Evolutionary conservation across 371 early-diverging fungal species (phyloP).

Genomic region (Gilbertella persicaria): DNA sequence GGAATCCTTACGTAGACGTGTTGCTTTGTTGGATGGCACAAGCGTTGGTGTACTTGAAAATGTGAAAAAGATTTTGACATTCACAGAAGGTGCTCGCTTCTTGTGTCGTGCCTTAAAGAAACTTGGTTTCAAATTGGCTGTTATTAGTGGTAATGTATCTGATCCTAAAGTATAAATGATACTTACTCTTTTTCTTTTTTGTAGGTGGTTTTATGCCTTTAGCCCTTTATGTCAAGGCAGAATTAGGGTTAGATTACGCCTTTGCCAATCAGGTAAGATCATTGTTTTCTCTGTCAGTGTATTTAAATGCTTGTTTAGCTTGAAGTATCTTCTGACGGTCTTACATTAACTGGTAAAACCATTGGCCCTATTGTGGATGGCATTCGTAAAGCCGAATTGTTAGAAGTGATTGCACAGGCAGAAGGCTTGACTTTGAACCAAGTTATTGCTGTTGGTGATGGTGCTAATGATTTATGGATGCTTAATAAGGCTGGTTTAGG

Average conservation of each 20-base stretch:
- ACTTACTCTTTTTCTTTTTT: not conserved
- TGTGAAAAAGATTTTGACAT: slow-evolving; percentile 74
- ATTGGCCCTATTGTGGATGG: slow-evolving; percentile 91
- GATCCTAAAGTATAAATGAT: not conserved
- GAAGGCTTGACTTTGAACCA: slow-evolving; percentile 83
- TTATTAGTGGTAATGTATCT: slow-evolving; percentile 74
- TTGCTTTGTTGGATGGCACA: slow-evolving; percentile 85
- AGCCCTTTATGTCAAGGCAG: slow-evolving; percentile 85
- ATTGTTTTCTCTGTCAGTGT: not conserved
- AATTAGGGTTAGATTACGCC: slow-evolving; percentile 92
- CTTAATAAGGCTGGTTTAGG: slow-evolving; percentile 95
- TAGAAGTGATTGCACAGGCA: slow-evolving; percentile 93
- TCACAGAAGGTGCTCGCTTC: slow-evolving; percentile 90
- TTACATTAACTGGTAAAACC: slow-evolving; percentile 82
- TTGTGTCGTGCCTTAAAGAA: slow-evolving; percentile 87
- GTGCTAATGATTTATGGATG: slow-evolving; percentile 99
- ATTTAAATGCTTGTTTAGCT: slow-evolving; percentile 55
- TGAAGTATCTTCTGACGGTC: slow-evolving; percentile 81
- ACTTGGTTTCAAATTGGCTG: slow-evolving; percentile 92
- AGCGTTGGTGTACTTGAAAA: slow-evolving; percentile 78
- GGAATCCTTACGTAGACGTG: slow-evolving; percentile 87
- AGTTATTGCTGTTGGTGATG: slow-evolving; percentile 99
- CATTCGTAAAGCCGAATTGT: slow-evolving; percentile 88
- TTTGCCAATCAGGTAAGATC: slow-evolving; percentile 87
- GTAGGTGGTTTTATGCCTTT: slow-evolving; percentile 94